Conservation (phyloP, 2,329 filamentous ascomycete species). For the Ceratocystis harringtonii region DNA sequence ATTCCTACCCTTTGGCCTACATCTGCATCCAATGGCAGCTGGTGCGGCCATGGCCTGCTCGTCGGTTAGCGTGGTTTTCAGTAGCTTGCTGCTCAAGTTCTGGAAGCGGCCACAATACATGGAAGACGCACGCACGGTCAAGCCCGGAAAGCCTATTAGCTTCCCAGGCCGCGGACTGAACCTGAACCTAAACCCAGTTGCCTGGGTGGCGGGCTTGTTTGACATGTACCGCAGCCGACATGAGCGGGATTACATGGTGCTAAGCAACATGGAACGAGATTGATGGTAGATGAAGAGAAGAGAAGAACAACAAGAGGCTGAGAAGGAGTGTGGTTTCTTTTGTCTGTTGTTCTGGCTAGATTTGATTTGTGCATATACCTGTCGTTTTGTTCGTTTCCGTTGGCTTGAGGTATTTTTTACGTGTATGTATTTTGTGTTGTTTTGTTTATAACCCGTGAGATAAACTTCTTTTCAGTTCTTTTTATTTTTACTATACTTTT, state of each 20-base stretch:
- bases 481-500: neutral
- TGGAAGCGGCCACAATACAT: conserved; percentile 82
- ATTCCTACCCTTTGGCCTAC: conserved; percentile 76
- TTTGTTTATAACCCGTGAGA: neutral
- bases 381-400: neutral
- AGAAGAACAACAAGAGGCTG: neutral
- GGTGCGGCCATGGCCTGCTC: conserved; percentile 87
- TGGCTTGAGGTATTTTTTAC: neutral
- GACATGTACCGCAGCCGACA: neutral
- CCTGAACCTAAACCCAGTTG: neutral
- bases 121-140: conserved; percentile 51
- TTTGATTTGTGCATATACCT: neutral
- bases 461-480: neutral
- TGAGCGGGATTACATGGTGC: conserved; percentile 40
- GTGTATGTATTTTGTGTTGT: neutral
- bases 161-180: conserved; percentile 26
- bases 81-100: conserved; percentile 68
- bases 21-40: conserved; percentile 85
- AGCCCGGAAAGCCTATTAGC: conserved; percentile 31
- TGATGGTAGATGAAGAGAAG: neutral
- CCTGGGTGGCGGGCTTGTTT: conserved; percentile 4
- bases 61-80: conserved; percentile 77
- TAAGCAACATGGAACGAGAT: conserved; percentile 35
- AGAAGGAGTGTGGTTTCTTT: neutral
- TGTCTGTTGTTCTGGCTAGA: neutral